These are phyloP conservation scores for Boletus semigastroideus DNA, from an alignment of 1,284 basidiomycete species.

Conservation along the genomic window DNA sequence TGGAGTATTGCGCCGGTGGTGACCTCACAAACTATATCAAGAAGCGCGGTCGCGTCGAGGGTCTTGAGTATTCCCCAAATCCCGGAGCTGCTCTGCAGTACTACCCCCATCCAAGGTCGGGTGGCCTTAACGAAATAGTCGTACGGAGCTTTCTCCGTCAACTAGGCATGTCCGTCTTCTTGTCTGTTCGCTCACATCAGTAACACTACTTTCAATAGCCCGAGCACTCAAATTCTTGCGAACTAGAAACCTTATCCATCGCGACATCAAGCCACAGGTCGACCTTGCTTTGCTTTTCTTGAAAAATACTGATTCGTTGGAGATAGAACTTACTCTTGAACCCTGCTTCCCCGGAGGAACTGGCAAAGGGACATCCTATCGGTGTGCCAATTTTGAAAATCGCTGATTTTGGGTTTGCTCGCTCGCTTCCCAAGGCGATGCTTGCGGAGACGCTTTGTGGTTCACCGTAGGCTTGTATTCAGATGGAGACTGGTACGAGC, in stretches of 20 bases:
- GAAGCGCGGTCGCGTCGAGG: slow-evolving; percentile 84
- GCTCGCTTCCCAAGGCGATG: slow-evolving; percentile 87
- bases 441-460: slow-evolving; percentile 98
- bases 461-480: slow-evolving; percentile 70
- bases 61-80: slow-evolving; percentile 75
- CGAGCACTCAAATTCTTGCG: slow-evolving; percentile 93
- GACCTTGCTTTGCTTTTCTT: slow-evolving; percentile 9
- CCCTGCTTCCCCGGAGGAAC: slow-evolving; percentile 77
- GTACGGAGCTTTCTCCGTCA: slow-evolving; percentile 94
- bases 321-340: slow-evolving; percentile 87
- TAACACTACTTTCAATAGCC: slow-evolving; percentile 54
- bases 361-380: slow-evolving; percentile 83
- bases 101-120: slow-evolving; percentile 88
- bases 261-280: slow-evolving; percentile 97
- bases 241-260: slow-evolving; percentile 87
- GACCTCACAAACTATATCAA: slow-evolving; percentile 97
- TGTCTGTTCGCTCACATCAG: not conserved
- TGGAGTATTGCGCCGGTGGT: slow-evolving; percentile 95
- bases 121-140: slow-evolving; percentile 89
- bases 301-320: slow-evolving; percentile 3
- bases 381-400: slow-evolving; percentile 95
- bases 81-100: slow-evolving; percentile 71
- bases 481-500: not conserved
- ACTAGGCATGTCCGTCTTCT: slow-evolving; percentile 57
- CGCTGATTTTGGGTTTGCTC: slow-evolving; percentile 97